Percentiles rank a stretch among this genome's conserved stretches.
Conservation (phyloP, 2,329 filamentous ascomycete genomes). For the Cytospora mali region DNA sequence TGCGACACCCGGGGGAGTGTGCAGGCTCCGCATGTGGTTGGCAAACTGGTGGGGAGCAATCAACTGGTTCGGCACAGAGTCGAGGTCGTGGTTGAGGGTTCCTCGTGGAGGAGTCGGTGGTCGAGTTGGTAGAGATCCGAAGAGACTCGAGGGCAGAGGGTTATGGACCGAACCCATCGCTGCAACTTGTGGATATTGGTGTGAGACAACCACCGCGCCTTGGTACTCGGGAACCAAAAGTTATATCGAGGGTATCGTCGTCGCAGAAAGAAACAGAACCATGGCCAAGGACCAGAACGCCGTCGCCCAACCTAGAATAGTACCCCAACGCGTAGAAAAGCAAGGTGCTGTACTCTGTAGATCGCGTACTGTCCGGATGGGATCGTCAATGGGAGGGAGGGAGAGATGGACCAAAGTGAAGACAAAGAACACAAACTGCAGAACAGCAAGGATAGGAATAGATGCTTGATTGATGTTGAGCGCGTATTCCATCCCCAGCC, state of each 20-base stretch:
- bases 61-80: constrained; percentile 40
- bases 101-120: constrained; percentile 71
- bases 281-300: constrained; percentile 15
- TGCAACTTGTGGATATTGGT: constrained; percentile 29
- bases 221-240: constrained; percentile 11
- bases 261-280: constrained; percentile 13
- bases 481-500: neutral
- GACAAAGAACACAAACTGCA: neutral
- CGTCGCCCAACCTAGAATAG: constrained; percentile 1
- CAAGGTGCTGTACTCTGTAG: constrained; percentile 8
- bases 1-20: constrained; percentile 57
- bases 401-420: neutral
- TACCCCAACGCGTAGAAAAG: constrained; percentile 9
- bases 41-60: constrained; percentile 38
- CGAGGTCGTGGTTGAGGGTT: constrained; percentile 42
- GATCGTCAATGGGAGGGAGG: constrained; percentile 4
- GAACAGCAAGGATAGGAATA: neutral
- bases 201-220: constrained; percentile 30
- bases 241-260: constrained; percentile 14
- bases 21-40: constrained; percentile 46
- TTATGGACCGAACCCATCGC: constrained; percentile 26
- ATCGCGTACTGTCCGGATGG: constrained; percentile 4
- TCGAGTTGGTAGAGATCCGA: constrained; percentile 58
- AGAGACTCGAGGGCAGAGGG: constrained; percentile 40
- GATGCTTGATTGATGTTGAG: neutral